Evolutionary conservation across 2,329 filamentous ascomycete genomes (phyloP).

Genomic region (Lecanicillium sp.): DNA sequence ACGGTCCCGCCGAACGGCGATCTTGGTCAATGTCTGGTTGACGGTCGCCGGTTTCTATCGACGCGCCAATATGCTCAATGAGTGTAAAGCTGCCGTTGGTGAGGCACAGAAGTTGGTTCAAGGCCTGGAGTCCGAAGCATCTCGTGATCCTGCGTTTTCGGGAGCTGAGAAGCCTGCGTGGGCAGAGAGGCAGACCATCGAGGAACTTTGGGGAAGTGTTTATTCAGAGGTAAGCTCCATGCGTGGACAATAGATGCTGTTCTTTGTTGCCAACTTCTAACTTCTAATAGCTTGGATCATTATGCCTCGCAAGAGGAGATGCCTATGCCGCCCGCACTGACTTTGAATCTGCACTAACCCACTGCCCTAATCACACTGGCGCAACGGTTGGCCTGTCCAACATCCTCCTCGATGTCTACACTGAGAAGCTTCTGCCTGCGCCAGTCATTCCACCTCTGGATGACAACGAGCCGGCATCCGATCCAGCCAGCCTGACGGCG

Average conservation of each 20-base stretch:
- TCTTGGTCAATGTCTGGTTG: slow-evolving; percentile 77
- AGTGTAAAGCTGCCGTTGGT: slow-evolving; percentile 68
- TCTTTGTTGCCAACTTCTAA: slow-evolving; percentile 16
- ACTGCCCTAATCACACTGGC: slow-evolving; percentile 69
- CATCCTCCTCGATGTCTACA: slow-evolving; percentile 80
- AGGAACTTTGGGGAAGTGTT: slow-evolving; percentile 78
- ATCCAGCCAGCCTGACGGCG: slow-evolving; percentile 10
- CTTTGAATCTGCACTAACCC: slow-evolving; percentile 75
- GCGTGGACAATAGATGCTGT: background rate
- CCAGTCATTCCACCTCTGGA: slow-evolving; percentile 40
- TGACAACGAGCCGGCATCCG: slow-evolving; percentile 10
- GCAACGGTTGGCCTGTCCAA: slow-evolving; percentile 78
- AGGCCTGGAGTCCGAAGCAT: slow-evolving; percentile 58
- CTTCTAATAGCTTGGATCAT: slow-evolving; percentile 50
- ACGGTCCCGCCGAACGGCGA: slow-evolving; percentile 37
- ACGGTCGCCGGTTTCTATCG: slow-evolving; percentile 85
- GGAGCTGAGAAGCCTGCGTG: slow-evolving; percentile 58
- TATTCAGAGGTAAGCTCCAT: slow-evolving; percentile 60
- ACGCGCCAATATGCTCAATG: slow-evolving; percentile 69
- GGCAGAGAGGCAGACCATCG: slow-evolving; percentile 73
- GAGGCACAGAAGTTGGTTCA: slow-evolving; percentile 75
- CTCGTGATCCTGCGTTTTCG: slow-evolving; percentile 48
- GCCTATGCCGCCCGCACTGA: slow-evolving; percentile 64
- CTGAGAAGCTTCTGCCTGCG: slow-evolving; percentile 53
- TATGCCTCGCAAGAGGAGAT: slow-evolving; percentile 52